These are phyloP conservation scores for Yarrowia bubula DNA, from an alignment of 805 yeast species.

Conservation along the genomic window DNA sequence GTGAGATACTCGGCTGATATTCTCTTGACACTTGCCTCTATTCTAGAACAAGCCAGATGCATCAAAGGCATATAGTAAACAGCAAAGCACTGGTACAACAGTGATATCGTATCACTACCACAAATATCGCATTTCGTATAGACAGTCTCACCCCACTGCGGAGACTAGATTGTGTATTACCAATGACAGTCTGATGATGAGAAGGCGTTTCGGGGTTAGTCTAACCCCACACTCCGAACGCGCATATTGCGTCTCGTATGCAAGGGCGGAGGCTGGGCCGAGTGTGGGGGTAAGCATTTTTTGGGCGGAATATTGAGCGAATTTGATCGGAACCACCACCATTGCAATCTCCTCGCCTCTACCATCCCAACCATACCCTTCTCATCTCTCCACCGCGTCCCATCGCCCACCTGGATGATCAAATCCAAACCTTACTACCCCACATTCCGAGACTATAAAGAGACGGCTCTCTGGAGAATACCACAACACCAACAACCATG, in stretches of 20 bases:
- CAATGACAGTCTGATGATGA: conserved; percentile 14
- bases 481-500: not conserved
- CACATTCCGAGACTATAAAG: conserved; percentile 10
- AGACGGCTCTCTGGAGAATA: conserved; percentile 2
- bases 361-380: not conserved
- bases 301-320: too few relatives aligned
- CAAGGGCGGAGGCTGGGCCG: not conserved
- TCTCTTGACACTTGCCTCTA: too few relatives aligned
- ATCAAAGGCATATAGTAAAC: too few relatives aligned
- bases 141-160: too few relatives aligned
- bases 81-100: too few relatives aligned
- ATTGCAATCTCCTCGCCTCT: too few relatives aligned
- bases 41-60: too few relatives aligned
- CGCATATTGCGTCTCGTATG: not conserved
- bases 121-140: too few relatives aligned
- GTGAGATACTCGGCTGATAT: too few relatives aligned
- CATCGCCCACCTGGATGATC: not conserved
- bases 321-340: too few relatives aligned
- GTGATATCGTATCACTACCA: too few relatives aligned
- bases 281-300: too few relatives aligned
- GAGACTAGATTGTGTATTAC: not conserved
- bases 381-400: not conserved
- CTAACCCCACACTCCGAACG: conserved; percentile 9
- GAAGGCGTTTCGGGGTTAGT: not conserved
- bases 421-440: not conserved